These are phyloP conservation scores for Aureobasidium sp. DNA, from an alignment of 2,329 filamentous ascomycete genomes.

Conservation along the genomic window DNA sequence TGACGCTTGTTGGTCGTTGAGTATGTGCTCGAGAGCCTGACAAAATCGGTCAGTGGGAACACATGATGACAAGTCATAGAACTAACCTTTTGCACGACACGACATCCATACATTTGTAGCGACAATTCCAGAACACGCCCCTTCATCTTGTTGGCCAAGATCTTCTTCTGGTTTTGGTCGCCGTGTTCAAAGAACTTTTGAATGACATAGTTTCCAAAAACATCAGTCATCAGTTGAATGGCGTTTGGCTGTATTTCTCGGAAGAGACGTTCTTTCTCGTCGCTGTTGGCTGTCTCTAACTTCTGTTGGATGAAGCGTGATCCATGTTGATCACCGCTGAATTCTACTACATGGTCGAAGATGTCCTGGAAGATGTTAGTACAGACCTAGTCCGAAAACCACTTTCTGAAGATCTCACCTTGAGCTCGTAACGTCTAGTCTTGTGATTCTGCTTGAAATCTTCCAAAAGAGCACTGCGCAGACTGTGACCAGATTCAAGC, in stretches of 20 bases:
- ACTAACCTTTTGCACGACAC: constrained; percentile 83
- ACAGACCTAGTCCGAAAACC: no score
- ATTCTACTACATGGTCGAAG: constrained; percentile 80
- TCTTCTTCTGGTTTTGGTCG: constrained; percentile 84
- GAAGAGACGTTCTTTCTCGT: constrained; percentile 90
- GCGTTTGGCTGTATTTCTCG: constrained; percentile 77
- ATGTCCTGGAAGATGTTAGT: constrained; percentile 52
- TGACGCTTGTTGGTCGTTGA: constrained; percentile 82
- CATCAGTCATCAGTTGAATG: constrained; percentile 84
- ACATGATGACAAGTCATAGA: background rate
- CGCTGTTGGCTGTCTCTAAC: constrained; percentile 84
- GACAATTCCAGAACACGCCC: constrained; percentile 74
- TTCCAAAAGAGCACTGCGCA: constrained; percentile 65
- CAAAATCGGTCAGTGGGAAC: background rate
- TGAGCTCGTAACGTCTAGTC: constrained; percentile 69
- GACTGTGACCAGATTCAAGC: constrained; percentile 28
- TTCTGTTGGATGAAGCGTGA: constrained; percentile 94
- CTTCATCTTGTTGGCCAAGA: constrained; percentile 78
- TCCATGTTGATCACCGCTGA: constrained; percentile 90
- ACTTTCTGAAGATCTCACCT: constrained; percentile 37
- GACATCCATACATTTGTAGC: constrained; percentile 83
- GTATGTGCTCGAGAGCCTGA: constrained; percentile 73
- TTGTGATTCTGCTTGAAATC: constrained; percentile 73
- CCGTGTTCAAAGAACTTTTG: constrained; percentile 97
- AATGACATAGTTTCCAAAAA: constrained; percentile 97